Evolutionary conservation across 768 basidiomycete species (phyloP).

Genomic region (Serendipita vermifera): DNA sequence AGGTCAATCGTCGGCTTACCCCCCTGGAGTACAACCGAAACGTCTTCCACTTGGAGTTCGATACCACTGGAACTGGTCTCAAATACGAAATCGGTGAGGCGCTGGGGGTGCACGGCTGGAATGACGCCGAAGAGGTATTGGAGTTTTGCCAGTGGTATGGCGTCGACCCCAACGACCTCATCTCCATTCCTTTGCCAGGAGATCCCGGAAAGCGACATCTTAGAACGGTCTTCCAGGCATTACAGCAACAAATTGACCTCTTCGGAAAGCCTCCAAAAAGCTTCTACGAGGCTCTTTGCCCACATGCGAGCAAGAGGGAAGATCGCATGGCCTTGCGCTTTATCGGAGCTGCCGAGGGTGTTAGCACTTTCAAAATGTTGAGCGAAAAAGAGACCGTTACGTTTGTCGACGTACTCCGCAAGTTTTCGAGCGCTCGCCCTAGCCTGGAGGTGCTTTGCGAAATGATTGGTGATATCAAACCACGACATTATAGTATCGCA

Average conservation of each 20-base stretch:
- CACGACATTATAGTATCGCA: conserved; percentile 96
- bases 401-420: conserved; percentile 73
- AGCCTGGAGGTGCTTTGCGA: conserved; percentile 77
- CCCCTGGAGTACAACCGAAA: conserved; percentile 95
- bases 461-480: conserved; percentile 88
- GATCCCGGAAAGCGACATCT: conserved; percentile 63
- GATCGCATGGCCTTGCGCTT: conserved; percentile 78
- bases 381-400: conserved; percentile 90
- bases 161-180: conserved; percentile 59
- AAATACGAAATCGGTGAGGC: conserved; percentile 96
- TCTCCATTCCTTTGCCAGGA: conserved; percentile 64
- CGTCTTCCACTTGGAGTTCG: conserved; percentile 97
- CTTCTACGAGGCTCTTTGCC: conserved; percentile 81
- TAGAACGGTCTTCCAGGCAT: conserved; percentile 84
- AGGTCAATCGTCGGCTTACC: conserved; percentile 88
- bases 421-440: conserved; percentile 67
- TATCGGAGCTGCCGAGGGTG: conserved; percentile 86
- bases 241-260: conserved; percentile 93
- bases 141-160: conserved; percentile 92
- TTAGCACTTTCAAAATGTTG: conserved; percentile 86
- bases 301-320: conserved; percentile 50
- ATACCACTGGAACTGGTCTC: conserved; percentile 80
- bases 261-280: conserved; percentile 94
- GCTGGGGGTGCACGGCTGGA: conserved; percentile 95
- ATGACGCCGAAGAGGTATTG: conserved; percentile 74